phyloP scores from a whole-genome alignment of 2,329 filamentous ascomycete genomes.

The Pestalotiopsis sp. region DNA sequence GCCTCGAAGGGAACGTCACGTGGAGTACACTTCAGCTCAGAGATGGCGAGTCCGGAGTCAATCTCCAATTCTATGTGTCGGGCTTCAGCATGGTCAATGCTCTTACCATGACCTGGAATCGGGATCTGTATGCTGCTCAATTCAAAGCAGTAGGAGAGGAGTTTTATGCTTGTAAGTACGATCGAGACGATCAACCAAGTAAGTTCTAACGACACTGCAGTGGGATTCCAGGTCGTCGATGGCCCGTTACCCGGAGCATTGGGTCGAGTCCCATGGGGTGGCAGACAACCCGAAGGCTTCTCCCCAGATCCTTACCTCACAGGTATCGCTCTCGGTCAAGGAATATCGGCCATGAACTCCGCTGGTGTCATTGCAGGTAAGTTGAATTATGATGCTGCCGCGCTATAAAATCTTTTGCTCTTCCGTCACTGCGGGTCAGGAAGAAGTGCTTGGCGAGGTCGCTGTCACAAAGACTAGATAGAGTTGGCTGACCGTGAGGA shows the following conservation, averaged over 20 bases:
- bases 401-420: too few relatives aligned
- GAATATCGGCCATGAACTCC: background rate
- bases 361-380: conserved; percentile 10
- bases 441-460: too few relatives aligned
- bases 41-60: conserved; percentile 18
- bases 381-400: too few relatives aligned
- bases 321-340: background rate
- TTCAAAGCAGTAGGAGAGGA: conserved; percentile 19
- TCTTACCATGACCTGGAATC: conserved; percentile 21
- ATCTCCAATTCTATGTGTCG: conserved; percentile 19
- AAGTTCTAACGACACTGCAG: background rate
- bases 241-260: conserved; percentile 15
- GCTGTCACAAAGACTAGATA: too few relatives aligned
- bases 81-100: conserved; percentile 19
- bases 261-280: conserved; percentile 3
- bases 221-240: conserved; percentile 16
- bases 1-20: background rate
- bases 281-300: background rate
- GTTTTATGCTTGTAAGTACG: conserved; percentile 12
- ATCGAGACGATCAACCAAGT: rapidly evolving
- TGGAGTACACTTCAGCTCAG: conserved; percentile 8
- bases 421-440: too few relatives aligned
- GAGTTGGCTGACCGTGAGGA: background rate
- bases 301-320: conserved; percentile 7
- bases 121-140: conserved; percentile 15